Base-by-base conservation (phyloP, 768 basidiomycete species). In the Roridomyces roridus region DNA sequence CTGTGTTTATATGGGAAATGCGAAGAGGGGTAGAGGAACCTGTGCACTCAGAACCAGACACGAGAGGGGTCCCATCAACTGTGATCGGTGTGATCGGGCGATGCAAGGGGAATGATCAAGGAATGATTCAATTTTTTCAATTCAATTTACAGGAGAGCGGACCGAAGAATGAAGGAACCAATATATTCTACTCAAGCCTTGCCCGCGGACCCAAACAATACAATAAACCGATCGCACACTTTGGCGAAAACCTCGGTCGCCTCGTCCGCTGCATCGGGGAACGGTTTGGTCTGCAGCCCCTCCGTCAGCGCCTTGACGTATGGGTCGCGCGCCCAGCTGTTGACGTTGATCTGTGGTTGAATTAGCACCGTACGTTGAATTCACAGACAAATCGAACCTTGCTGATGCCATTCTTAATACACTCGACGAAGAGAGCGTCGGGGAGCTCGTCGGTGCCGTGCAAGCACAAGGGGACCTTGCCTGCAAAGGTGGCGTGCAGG, bases 371-470 rank as follows among this genome's bases (percentile, higher is more conserved):
- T 11, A 41, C 6, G 28, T 23, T 14, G 26, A 4, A 6, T 20
- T 9, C 23, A 35, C 26, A 36, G 21, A 40, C 11, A 12, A 2
- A 12, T 12, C 50, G 4, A 47, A 72, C 78, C 67, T 81, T 81
- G 65, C 74, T 78, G 18, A 80, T 72, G 5, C 80, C 80, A 49
- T 74, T 79, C 44, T 70, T 70, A 53, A 81, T 80, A 51, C 78
- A 80, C 52, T 77, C 75, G 14, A 64, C 58, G 54, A 80, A 79
- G n/a, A 81, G 67, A 24, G 70, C 72, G 47, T 80, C 77, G 4
- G 77, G 76, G 8, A 81, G 68, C 28, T 76, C 72, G 47, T 78
- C 77, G 2, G 80, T 81, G 15, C 80, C 79, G 58, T 80, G 79
- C 1, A 81, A 67, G 45, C 79, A 80, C 12, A 81, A 63, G 1